A percentile compares a stretch with the other conserved stretches of the same genome.
Evolutionary conservation across 73 alveolate species (phyloP).

Genomic region (Tetrahymena borealis): DNA sequence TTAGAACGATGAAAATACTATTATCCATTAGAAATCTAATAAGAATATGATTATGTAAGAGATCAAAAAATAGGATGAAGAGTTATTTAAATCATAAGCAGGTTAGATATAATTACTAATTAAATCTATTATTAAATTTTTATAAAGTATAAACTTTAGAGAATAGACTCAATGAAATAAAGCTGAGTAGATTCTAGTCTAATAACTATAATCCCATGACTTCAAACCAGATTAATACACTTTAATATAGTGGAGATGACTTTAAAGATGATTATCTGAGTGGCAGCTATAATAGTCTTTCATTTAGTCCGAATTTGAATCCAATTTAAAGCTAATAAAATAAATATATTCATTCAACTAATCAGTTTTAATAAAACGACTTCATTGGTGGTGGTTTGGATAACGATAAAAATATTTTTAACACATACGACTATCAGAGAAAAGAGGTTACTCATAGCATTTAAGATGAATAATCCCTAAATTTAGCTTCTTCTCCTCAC

Average conservation of each 20-base stretch:
- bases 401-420: neutral
- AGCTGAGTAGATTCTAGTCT: neutral
- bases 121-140: too few species aligned
- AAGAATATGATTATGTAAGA: neutral
- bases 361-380: neutral
- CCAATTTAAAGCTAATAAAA: neutral
- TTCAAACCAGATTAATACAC: neutral
- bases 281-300: neutral
- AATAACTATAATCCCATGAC: neutral
- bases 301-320: neutral
- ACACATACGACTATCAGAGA: neutral
- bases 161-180: neutral
- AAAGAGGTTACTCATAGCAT: neutral
- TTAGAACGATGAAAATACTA: neutral
- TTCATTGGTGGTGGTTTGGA: neutral
- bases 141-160: neutral
- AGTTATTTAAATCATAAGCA: neutral
- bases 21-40: neutral
- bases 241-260: neutral
- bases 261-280: neutral
- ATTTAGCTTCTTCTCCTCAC: neutral
- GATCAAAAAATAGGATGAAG: neutral
- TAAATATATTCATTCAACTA: neutral
- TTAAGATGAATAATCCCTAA: neutral
- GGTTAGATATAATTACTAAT: too few species aligned